These are phyloP conservation scores for Syzygium grande DNA, from an alignment of 345 rosid genomes.

Conservation along the genomic window DNA sequence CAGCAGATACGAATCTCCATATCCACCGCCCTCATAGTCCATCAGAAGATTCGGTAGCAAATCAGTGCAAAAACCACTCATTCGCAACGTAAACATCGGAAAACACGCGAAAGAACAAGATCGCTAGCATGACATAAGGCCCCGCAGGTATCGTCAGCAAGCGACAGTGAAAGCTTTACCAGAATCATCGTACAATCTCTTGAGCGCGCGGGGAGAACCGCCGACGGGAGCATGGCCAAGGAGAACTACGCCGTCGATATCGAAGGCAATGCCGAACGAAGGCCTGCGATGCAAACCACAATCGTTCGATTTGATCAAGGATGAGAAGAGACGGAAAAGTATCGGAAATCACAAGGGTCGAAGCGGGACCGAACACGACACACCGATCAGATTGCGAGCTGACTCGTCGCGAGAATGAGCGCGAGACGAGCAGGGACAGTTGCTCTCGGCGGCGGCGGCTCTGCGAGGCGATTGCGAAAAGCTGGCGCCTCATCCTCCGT, in stretches of 20 bases:
- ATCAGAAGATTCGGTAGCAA: not conserved
- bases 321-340: not conserved
- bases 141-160: not conserved
- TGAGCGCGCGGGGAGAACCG: constrained; percentile 54
- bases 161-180: constrained; percentile 12
- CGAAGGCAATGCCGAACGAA: constrained; percentile 72
- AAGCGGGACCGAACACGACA: not conserved
- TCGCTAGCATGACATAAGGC: not conserved
- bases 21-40: not conserved
- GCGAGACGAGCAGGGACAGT: constrained; percentile 8
- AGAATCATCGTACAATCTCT: constrained; percentile 40
- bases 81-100: not conserved
- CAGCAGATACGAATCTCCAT: not conserved
- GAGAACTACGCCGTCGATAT: constrained; percentile 76
- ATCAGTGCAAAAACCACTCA: not conserved
- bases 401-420: constrained; percentile 18
- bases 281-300: constrained; percentile 14
- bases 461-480: constrained; percentile 1
- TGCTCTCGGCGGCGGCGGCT: constrained; percentile 6
- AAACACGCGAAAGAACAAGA: not conserved
- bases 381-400: constrained; percentile 16
- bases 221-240: constrained; percentile 68
- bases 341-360: not conserved
- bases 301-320: not conserved
- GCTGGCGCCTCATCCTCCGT: not conserved